These are phyloP conservation scores for Carex pumila DNA, from an alignment of 176 grass and related monocot species.

Conservation along the genomic window DNA sequence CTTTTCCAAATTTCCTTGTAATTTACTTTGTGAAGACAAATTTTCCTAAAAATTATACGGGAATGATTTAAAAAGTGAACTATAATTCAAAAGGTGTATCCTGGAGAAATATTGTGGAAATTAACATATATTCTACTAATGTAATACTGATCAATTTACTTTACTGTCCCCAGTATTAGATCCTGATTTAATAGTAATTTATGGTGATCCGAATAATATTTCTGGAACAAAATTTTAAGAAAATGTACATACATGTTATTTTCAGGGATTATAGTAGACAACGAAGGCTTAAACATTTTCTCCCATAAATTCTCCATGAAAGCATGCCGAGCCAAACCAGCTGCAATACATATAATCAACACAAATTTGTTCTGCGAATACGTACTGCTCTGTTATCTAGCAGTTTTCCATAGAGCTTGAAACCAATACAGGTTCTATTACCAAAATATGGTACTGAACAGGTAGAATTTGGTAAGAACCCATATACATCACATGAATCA, in stretches of 20 bases:
- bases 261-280: constrained; percentile 79
- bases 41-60: not conserved
- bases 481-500: not conserved
- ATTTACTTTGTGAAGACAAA: not conserved
- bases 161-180: not conserved
- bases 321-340: constrained; percentile 41
- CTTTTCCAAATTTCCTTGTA: not conserved
- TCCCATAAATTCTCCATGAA: constrained; percentile 83
- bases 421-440: not conserved
- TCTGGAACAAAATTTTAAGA: not conserved
- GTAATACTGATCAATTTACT: not conserved
- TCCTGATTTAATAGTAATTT: not conserved
- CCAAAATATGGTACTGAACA: not conserved
- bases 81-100: not conserved
- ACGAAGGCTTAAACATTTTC: constrained; percentile 73
- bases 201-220: not conserved
- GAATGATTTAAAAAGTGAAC: not conserved
- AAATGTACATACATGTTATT: constrained; percentile 36
- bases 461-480: not conserved
- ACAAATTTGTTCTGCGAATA: not conserved
- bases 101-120: not conserved
- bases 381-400: not conserved
- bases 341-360: constrained; percentile 9
- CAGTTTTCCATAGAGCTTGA: not conserved
- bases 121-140: not conserved